Evolutionary conservation across 257 asterid genomes (phyloP).

Genomic region (Prunella vulgaris): DNA sequence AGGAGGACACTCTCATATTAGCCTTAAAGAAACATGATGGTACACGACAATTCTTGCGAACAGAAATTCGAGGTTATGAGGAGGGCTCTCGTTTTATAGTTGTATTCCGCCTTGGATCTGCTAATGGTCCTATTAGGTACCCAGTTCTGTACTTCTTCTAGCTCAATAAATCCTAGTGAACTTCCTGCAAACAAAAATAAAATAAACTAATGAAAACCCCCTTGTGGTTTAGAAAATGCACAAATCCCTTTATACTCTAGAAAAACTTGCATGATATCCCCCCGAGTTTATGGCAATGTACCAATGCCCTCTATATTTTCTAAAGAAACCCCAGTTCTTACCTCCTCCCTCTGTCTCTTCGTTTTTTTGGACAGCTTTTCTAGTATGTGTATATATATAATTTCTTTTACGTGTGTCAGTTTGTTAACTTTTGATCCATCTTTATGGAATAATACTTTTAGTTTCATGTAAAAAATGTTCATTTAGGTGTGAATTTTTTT

Average conservation of each 20-base stretch:
- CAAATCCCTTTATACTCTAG: not conserved
- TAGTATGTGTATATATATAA: too few species aligned
- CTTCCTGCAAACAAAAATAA: too few species aligned
- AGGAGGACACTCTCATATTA: slow-evolving; percentile 81
- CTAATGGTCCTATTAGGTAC: slow-evolving; percentile 87
- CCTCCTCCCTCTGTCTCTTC: not conserved
- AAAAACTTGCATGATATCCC: not conserved
- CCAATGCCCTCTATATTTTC: not conserved
- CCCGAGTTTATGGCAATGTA: not conserved
- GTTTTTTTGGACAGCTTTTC: not conserved
- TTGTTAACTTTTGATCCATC: not conserved
- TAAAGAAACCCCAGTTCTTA: not conserved
- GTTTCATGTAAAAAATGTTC: not conserved
- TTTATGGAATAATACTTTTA: not conserved
- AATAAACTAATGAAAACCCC: too few species aligned
- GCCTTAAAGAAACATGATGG: slow-evolving; percentile 63
- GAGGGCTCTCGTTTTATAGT: slow-evolving; percentile 95
- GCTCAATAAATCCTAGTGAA: slow-evolving; percentile 9
- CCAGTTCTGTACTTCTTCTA: slow-evolving; percentile 10
- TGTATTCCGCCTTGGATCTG: slow-evolving; percentile 85
- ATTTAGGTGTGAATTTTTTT: not conserved
- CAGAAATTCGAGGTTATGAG: slow-evolving; percentile 96
- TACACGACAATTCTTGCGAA: slow-evolving; percentile 51
- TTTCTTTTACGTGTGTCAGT: not conserved
- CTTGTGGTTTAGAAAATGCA: not conserved